Base-by-base conservation (phyloP, 1,284 basidiomycete genomes). In the Puccinia novopanici region DNA sequence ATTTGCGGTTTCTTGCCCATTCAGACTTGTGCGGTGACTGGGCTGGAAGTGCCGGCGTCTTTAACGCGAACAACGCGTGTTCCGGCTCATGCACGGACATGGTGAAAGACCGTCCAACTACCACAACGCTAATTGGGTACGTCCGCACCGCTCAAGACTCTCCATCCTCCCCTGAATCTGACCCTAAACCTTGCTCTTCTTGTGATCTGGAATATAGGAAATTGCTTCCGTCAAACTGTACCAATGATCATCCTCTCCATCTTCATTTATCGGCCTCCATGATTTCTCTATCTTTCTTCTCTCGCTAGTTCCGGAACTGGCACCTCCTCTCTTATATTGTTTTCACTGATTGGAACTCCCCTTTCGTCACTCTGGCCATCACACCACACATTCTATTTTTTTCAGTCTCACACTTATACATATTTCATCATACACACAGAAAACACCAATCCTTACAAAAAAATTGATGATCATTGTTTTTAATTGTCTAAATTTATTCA, bases 11-110 rank as follows among this genome's bases (percentile, higher is more conserved):
- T 19, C 42, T 27, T 22, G 10, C 50, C 78, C 80, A 82, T 30
- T 81, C 84, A 61, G 83, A 85, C 88, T 22, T 91, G 74, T 93
- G 93, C 83, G 93, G 93, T 82, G 92, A 94, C 83, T 95, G 93
- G 94, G 93, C 93, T 17, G 90, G 91, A 72, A 81, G 86, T 0
- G 88, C 88, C 0, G 65, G 63, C 22, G 75, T 78, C 13, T 93
- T 91, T 85, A 80, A 79, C 57, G 65, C 70, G 22, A 87, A 88
- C 30, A 90, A 90, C 34, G 54, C 52, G 1, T 93, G 92, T 85
- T 89, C 90, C 0, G 91, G 91, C 12, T 91, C 91, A 12, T 94
- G 92, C 85, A 86, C 87, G 12, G 86, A 90, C 22, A 88, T 89
- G 54, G 90, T 94, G 59, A 87, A 89, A 72, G 87, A 93, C 84